phyloP scores from a whole-genome alignment of 208 protist genomes.

The Naegleria gruberi region DNA sequence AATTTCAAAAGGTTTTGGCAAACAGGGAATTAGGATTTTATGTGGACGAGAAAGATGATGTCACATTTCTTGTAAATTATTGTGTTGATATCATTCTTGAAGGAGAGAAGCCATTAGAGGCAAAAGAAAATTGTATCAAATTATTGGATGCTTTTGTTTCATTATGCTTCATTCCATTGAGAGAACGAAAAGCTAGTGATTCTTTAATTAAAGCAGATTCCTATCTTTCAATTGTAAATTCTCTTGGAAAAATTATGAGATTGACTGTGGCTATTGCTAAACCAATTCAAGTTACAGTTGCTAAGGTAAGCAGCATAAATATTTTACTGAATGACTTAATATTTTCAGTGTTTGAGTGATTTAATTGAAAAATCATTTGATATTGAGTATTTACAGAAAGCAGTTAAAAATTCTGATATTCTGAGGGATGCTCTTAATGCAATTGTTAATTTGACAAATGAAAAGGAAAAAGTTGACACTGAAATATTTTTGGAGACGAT shows the following conservation, averaged over 20 bases:
- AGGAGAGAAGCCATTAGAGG: neutral
- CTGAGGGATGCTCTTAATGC: neutral
- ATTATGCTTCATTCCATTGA: neutral
- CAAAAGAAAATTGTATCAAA: neutral
- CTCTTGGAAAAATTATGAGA: neutral
- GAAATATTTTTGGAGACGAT: neutral
- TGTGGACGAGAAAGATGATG: neutral
- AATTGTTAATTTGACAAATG: neutral
- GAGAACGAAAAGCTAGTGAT: neutral
- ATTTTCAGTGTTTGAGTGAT: neutral
- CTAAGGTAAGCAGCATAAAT: neutral
- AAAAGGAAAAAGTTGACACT: neutral
- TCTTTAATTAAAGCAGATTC: neutral
- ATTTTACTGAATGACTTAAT: neutral
- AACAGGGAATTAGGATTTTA: neutral
- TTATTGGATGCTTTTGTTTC: neutral
- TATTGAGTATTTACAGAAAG: neutral
- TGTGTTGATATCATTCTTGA: neutral
- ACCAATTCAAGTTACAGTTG: neutral
- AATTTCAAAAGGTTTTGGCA: neutral
- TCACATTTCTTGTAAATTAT: neutral
- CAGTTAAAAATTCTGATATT: neutral
- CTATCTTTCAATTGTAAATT: neutral
- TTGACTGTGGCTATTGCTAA: neutral
- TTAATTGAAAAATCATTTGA: neutral